A percentile compares a stretch with the other conserved stretches of the same genome.
Conservation (phyloP, 2,329 filamentous ascomycete species). For the Pseudocercospora cruenta region DNA sequence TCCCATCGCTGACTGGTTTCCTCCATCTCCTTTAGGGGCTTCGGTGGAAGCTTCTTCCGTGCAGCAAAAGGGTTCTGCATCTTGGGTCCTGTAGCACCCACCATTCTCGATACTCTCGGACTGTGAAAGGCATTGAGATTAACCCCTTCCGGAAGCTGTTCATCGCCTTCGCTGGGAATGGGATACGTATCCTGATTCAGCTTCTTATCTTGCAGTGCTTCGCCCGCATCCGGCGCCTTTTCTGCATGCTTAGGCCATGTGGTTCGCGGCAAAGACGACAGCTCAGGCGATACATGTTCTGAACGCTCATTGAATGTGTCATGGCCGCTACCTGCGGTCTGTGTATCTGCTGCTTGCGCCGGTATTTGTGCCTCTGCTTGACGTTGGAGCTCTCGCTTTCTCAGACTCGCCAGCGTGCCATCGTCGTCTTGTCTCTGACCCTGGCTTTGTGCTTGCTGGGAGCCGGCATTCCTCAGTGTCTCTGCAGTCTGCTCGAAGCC, state of each 20-base stretch:
- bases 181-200: conserved; percentile 61
- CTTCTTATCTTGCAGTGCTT: conserved; percentile 45
- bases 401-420: conserved; percentile 37
- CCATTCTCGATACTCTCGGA: conserved; percentile 58
- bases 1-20: conserved; percentile 33
- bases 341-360: conserved; percentile 51
- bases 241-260: conserved; percentile 60
- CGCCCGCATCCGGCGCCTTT: conserved; percentile 49
- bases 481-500: conserved; percentile 10
- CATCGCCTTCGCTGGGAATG: conserved; percentile 29
- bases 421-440: conserved; percentile 40
- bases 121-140: conserved; percentile 66
- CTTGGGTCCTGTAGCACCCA: conserved; percentile 35
- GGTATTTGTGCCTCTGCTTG: conserved; percentile 57
- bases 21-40: conserved; percentile 41
- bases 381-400: conserved; percentile 46
- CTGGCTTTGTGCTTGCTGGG: not conserved
- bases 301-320: conserved; percentile 62
- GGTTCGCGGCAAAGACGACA: conserved; percentile 56
- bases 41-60: conserved; percentile 35
- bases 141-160: conserved; percentile 60
- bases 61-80: conserved; percentile 45
- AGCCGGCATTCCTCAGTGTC: not conserved
- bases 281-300: conserved; percentile 48
- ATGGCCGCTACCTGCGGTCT: conserved; percentile 45